These are phyloP conservation scores for Ambrosiella xylebori DNA, from an alignment of 2,329 filamentous ascomycete genomes.

Conservation along the genomic window DNA sequence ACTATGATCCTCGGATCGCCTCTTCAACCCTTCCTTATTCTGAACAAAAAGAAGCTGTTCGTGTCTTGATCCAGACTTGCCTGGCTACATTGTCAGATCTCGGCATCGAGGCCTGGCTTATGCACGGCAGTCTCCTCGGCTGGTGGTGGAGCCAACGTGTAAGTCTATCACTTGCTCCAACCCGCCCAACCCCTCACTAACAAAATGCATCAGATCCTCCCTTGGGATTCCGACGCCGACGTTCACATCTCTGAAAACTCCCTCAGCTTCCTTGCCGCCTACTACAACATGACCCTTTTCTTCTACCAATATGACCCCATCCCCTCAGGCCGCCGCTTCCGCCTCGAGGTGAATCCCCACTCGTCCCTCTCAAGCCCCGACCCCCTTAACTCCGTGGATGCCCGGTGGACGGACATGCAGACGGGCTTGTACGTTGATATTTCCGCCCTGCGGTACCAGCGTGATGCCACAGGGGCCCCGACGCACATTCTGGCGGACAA, in stretches of 20 bases:
- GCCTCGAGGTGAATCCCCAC: constrained; percentile 32
- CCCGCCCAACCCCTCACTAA: not conserved
- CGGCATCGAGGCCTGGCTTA: constrained; percentile 63
- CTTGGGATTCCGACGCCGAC: constrained; percentile 64
- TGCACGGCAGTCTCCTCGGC: constrained; percentile 66
- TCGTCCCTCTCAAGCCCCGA: constrained; percentile 22
- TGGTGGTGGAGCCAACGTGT: constrained; percentile 66
- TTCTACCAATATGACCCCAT: constrained; percentile 25
- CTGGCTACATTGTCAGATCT: constrained; percentile 48
- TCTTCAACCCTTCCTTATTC: constrained; percentile 28
- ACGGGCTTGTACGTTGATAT: constrained; percentile 34
- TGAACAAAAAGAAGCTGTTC: constrained; percentile 43
- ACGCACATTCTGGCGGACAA: constrained; percentile 33
- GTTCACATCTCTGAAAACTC: constrained; percentile 54
- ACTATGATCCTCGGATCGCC: constrained; percentile 26
- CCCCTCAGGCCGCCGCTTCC: constrained; percentile 25
- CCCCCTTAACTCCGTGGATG: constrained; percentile 21
- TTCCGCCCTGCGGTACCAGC: constrained; percentile 30
- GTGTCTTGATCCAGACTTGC: constrained; percentile 54
- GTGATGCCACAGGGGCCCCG: constrained; percentile 22
- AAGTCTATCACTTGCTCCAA: constrained; percentile 12
- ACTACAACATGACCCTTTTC: constrained; percentile 43
- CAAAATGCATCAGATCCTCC: constrained; percentile 36
- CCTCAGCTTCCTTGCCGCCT: constrained; percentile 45
- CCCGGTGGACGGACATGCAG: constrained; percentile 31